These are phyloP conservation scores for Yamadazyma paraphyllophila DNA, from an alignment of 805 yeast genomes.

Conservation along the genomic window DNA sequence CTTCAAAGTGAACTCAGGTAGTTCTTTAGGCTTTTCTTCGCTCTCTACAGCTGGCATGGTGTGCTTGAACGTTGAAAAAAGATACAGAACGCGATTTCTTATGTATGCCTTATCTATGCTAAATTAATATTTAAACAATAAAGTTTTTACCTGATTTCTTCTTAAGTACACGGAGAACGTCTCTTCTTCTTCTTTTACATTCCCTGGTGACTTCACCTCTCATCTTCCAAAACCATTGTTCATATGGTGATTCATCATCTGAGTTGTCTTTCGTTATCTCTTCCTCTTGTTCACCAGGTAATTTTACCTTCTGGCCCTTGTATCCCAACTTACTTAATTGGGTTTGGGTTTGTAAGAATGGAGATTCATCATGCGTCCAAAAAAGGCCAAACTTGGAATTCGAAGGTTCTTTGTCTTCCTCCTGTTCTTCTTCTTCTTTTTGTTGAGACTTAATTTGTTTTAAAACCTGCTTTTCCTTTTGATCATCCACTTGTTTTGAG, in stretches of 20 bases:
- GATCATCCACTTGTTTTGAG: conserved; percentile 14
- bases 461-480: conserved; percentile 24
- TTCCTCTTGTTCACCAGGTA: conserved; percentile 36
- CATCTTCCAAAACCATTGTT: conserved; percentile 74
- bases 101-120: conserved; percentile 1
- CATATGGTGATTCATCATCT: conserved; percentile 52
- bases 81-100: conserved; percentile 1
- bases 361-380: conserved; percentile 82
- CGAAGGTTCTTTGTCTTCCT: conserved; percentile 2
- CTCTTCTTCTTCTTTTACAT: conserved; percentile 73
- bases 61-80: background rate
- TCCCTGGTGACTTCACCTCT: conserved; percentile 79
- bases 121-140: conserved; percentile 2
- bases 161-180: conserved; percentile 57
- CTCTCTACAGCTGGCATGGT: background rate
- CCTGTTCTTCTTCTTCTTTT: conserved; percentile 19
- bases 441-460: conserved; percentile 25
- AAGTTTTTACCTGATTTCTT: conserved; percentile 32
- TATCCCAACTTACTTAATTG: conserved; percentile 60
- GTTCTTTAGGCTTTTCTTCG: background rate
- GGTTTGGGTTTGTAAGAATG: conserved; percentile 82
- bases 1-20: conserved; percentile 44
- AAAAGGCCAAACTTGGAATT: conserved; percentile 51
- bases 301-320: conserved; percentile 24
- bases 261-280: conserved; percentile 12